A percentile compares a stretch with the other conserved stretches of the same genome.
These are phyloP conservation scores for Volvox reticuliferus DNA, from an alignment of 139 green algal genomes.

Conservation along the genomic window DNA sequence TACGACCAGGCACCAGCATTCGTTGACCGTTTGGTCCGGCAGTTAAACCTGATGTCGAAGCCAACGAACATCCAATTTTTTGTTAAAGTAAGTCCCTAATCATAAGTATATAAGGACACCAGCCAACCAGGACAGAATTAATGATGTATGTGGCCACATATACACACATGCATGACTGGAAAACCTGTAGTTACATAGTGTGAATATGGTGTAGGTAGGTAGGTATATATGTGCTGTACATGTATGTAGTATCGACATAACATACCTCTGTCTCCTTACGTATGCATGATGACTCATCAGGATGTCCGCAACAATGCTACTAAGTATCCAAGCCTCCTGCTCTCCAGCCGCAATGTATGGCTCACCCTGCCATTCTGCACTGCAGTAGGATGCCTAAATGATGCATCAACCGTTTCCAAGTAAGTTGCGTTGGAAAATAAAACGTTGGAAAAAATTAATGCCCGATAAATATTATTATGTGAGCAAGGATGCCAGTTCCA, in stretches of 20 bases:
- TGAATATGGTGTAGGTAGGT: too few species aligned
- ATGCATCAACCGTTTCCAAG: background rate
- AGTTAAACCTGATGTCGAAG: constrained; percentile 16
- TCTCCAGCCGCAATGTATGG: background rate
- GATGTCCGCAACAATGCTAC: background rate
- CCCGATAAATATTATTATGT: too few species aligned
- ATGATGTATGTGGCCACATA: too few species aligned
- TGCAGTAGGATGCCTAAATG: background rate
- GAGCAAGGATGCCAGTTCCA: too few species aligned
- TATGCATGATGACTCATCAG: background rate
- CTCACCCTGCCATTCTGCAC: background rate
- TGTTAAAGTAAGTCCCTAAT: constrained; percentile 1
- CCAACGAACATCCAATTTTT: constrained; percentile 38
- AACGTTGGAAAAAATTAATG: too few species aligned
- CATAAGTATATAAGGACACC: too few species aligned
- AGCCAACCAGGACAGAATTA: too few species aligned
- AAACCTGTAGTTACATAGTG: too few species aligned
- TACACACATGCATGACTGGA: too few species aligned
- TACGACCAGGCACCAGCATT: background rate
- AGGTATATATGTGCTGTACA: too few species aligned
- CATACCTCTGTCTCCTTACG: background rate
- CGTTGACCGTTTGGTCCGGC: background rate
- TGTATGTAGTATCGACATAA: too few species aligned
- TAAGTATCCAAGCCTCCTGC: background rate
- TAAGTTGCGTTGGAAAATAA: too few species aligned